These are phyloP conservation scores for Clavispora phyllophila DNA, from an alignment of 805 yeast species.

Conservation along the genomic window DNA sequence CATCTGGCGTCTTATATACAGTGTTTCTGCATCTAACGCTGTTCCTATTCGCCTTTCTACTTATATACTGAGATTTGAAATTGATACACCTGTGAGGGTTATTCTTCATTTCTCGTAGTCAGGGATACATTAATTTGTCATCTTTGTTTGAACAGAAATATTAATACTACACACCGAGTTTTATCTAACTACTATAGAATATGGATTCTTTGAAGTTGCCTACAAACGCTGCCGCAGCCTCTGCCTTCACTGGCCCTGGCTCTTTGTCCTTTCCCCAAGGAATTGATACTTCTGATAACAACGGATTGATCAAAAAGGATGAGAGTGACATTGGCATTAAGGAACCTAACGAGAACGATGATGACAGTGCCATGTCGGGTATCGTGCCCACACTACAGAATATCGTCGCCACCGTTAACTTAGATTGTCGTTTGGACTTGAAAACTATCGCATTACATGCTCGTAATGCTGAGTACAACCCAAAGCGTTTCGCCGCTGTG, in stretches of 20 bases:
- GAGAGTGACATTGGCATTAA: conserved; percentile 14
- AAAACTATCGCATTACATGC: conserved; percentile 98
- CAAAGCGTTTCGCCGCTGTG: conserved; percentile 98
- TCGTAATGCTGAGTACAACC: conserved; percentile 98
- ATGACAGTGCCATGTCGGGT: conserved; percentile 81
- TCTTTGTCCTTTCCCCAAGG: conserved; percentile 62
- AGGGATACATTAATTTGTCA: conserved; percentile 42
- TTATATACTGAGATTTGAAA: conserved; percentile 1
- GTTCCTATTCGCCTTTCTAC: background rate
- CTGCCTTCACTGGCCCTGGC: conserved; percentile 62
- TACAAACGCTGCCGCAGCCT: conserved; percentile 72
- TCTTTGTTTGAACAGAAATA: conserved; percentile 18
- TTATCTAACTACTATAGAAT: background rate
- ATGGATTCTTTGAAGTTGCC: conserved; percentile 77
- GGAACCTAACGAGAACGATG: conserved; percentile 43
- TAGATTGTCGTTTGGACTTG: conserved; percentile 92
- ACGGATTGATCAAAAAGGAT: conserved; percentile 10
- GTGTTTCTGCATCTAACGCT: conserved; percentile 4
- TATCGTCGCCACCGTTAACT: conserved; percentile 95
- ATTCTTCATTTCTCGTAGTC: conserved; percentile 2
- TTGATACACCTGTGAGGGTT: background rate
- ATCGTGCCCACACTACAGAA: conserved; percentile 94
- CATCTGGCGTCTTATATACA: conserved; percentile 14
- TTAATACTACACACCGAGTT: conserved; percentile 3
- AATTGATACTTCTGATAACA: conserved; percentile 16